Evolutionary conservation across 257 asterid genomes (phyloP).

Genomic region (Scutellaria barbata): DNA sequence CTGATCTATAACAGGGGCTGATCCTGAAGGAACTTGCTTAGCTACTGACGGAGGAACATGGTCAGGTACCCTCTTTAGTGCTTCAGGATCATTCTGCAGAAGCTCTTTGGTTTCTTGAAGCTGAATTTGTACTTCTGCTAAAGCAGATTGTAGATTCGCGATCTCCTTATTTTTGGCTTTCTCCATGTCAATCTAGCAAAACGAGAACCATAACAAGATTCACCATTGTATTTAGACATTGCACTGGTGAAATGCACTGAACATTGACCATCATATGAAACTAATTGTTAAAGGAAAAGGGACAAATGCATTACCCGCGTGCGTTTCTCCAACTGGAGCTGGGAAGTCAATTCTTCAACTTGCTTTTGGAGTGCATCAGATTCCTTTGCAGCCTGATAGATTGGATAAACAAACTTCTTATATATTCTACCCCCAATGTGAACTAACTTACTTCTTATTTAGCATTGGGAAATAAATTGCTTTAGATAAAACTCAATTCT

Average conservation of each 20-base stretch:
- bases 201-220: constrained; percentile 14
- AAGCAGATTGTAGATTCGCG: constrained; percentile 59
- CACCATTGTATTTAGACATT: background rate
- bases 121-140: constrained; percentile 61
- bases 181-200: constrained; percentile 49
- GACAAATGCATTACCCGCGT: constrained; percentile 53
- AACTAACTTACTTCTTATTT: too few species aligned
- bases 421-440: background rate
- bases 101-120: constrained; percentile 56
- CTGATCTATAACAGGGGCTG: constrained; percentile 53
- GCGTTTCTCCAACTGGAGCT: constrained; percentile 74
- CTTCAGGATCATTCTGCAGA: constrained; percentile 53
- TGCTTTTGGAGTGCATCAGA: constrained; percentile 83
- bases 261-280: constrained; percentile 25
- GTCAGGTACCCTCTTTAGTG: constrained; percentile 38
- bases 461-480: too few species aligned
- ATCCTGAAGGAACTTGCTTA: constrained; percentile 39
- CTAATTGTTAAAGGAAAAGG: constrained; percentile 32
- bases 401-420: constrained; percentile 11
- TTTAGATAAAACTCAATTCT: too few species aligned
- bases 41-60: constrained; percentile 37
- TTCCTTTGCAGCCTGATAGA: constrained; percentile 84
- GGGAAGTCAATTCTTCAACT: constrained; percentile 72
- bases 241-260: background rate
- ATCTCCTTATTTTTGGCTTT: constrained; percentile 68